Base-by-base conservation (phyloP, 164 flowering plant species). In the Annona squamosa region DNA sequence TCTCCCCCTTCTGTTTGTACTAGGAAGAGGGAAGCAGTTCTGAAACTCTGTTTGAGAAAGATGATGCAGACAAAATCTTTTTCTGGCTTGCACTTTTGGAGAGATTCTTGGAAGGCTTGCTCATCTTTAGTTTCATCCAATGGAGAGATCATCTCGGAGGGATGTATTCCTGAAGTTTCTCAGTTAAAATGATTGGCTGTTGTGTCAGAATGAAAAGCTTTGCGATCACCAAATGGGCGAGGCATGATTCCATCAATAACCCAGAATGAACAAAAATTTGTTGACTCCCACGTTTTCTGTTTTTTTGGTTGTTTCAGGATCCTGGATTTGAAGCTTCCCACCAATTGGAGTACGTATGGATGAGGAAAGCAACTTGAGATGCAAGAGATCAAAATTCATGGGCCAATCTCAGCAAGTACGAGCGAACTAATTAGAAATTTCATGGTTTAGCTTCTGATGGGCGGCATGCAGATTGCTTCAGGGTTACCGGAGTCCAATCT, bases 351-450 rank as follows among this genome's bases (percentile, higher is more conserved):
- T 59, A 46, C 73, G 72, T 63, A 68, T 63, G 65, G 69, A 77
- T 45, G 75, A 72, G 6, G 70, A 69, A 63, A 43, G 65, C 41
- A 62, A 63, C 44, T 44, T 18, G 45, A 70, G 68, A 77, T 68
- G 46, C 76, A 72, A 77, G 72, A 63, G 65, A 7, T 46, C 73
- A 6, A 73, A 73, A 56, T 45, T 68, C 45, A 63, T 69, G 65
- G 18, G 65, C 56, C 57, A 72, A 47, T 3, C 63, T 77, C 73
- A 77, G 46, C 75, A 76, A 48, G 78, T 76, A 68, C 6, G 68
- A 47, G 5, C n/a, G 5, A 3, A 63, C 18, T 17, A n/a, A 26
- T 5, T 2, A 63, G 41, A 63, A 2, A 6, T n/a, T 26, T 26
- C 37, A 26, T 26, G 37, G 37, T 26, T 26, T 26, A 26, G 37